Evolutionary conservation across 192 early-diverging fungal species (phyloP), one percentile per base, ranked within the genome.

Genomic region (Umbelopsis sp.): DNA sequence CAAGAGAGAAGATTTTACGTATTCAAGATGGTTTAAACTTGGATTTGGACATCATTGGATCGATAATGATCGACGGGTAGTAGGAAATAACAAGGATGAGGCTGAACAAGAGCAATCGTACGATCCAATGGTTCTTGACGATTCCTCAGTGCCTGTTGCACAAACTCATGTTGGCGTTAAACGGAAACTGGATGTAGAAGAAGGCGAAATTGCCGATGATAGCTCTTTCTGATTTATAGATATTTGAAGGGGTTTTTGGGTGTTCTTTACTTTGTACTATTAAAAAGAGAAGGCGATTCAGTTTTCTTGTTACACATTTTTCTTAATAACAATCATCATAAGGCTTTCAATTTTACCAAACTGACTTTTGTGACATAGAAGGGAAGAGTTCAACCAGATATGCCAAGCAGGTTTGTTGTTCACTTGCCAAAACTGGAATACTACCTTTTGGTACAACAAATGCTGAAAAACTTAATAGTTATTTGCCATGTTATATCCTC

Each of bases 21-120:
- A 81, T 65, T 67, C 73, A 0, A 43, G 68, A 66, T 76, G 79
- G 77, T 79, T 74, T 62, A 74, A 74, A 45, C 68, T 71, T 49
- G 77, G 77, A 0, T 79, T 79, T 62, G 59, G 69, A 26, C 66
- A 62, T 34, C 34, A 67, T 32, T 62, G 56, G 56, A 62, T 62
- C 24, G 56, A 62, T 34, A 62, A 62, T 4, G 56, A 62, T 62
- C 32, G 56, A 62, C 9, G 56, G 4, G 56, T 62, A 12, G 31
- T 62, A 29, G 56, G 56, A 11, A 62, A 62, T 14, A 32, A 36
- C 26, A 62, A 62, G 32, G 56, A 62, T 17, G 56, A 62, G 38
- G 38, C 38, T 17, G 29, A 36, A 34, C 56, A 62, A 34, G 56
- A 62, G 34, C 56, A 62, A 26, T 20, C 26, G 26, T 62, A 34